A percentile compares a stretch with the other conserved stretches of the same genome.
phyloP scores from a whole-genome alignment of 78 protist genomes.

The Dictyostelium capitatum region DNA sequence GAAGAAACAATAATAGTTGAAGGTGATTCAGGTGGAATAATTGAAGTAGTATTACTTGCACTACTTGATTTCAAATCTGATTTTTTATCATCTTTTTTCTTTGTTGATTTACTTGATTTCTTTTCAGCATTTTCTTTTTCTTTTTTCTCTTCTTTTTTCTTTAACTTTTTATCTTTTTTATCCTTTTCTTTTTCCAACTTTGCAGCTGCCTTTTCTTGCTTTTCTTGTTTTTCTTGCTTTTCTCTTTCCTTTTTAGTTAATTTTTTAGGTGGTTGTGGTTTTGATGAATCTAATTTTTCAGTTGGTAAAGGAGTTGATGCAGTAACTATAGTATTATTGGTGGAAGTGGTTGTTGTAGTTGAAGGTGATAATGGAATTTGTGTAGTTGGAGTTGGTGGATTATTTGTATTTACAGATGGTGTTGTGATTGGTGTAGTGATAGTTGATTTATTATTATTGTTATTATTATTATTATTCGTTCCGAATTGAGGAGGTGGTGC shows the following conservation, averaged over 20 bases:
- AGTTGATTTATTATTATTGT: no score
- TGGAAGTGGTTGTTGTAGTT: background rate
- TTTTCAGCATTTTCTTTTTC: background rate
- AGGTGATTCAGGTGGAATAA: background rate
- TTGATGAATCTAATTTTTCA: background rate
- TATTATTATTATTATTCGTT: no score
- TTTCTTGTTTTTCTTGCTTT: background rate
- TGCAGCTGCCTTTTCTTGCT: background rate
- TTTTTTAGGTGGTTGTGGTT: background rate
- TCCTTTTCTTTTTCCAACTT: conserved; percentile 9
- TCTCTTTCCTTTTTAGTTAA: conserved; percentile 8
- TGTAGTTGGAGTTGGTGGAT: background rate
- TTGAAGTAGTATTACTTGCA: background rate
- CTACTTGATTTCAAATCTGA: background rate
- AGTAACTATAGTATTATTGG: background rate
- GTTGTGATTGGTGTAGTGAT: background rate
- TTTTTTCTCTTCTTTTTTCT: conserved; percentile 1
- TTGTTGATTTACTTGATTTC: background rate
- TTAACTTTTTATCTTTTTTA: background rate
- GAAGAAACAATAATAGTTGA: background rate
- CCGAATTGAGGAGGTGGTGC: background rate
- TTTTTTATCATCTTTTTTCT: conserved; percentile 9
- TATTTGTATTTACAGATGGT: background rate
- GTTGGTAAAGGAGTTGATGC: background rate
- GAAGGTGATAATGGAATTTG: background rate